Percentiles rank a stretch among this genome's conserved stretches.
Evolutionary conservation across 202 grass and related monocot species (phyloP).

Genomic region (Carex arenaria): DNA sequence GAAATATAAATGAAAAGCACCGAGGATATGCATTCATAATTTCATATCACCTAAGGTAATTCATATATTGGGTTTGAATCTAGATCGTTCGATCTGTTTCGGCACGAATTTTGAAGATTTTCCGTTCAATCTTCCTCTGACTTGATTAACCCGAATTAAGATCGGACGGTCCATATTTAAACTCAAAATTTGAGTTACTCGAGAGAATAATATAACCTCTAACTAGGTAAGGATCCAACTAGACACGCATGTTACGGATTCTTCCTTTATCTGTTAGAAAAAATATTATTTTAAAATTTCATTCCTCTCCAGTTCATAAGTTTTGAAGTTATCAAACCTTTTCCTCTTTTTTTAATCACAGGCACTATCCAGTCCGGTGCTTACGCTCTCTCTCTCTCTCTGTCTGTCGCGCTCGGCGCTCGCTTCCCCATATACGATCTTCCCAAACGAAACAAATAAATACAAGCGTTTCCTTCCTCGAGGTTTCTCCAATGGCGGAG

Average conservation of each 20-base stretch:
- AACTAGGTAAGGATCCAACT: background rate
- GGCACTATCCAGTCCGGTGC: slow-evolving; percentile 1
- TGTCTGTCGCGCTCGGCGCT: too few species aligned
- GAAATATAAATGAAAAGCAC: background rate
- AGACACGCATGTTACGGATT: background rate
- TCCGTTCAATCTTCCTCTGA: too few species aligned
- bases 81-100: too few species aligned
- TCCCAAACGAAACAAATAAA: background rate
- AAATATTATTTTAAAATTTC: background rate
- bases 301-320: background rate
- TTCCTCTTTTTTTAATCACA: background rate
- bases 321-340: background rate
- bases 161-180: too few species aligned
- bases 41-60: too few species aligned
- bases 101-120: too few species aligned
- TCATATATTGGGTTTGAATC: too few species aligned
- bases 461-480: background rate
- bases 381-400: background rate
- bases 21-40: background rate
- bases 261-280: background rate
- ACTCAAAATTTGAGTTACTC: too few species aligned
- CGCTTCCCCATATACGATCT: slow-evolving; percentile 6
- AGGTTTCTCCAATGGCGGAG: background rate
- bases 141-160: too few species aligned
- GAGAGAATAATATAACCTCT: background rate